A percentile compares a stretch with the other conserved stretches of the same genome.
Evolutionary conservation across 2,329 filamentous ascomycete genomes (phyloP).

Genomic region (Gremmenia infestans): DNA sequence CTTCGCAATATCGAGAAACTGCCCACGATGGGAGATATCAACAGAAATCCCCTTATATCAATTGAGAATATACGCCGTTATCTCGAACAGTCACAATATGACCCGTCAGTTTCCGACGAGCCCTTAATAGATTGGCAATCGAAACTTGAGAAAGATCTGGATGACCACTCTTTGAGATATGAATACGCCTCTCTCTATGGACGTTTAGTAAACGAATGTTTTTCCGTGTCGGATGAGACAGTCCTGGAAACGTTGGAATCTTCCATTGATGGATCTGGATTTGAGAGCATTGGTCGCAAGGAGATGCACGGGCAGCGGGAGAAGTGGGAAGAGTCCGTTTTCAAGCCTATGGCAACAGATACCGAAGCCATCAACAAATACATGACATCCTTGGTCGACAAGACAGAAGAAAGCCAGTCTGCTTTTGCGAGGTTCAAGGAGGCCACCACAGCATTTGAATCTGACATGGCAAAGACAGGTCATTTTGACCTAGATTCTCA

Average conservation of each 20-base stretch:
- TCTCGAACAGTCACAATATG: slow-evolving; percentile 46
- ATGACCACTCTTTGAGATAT: slow-evolving; percentile 45
- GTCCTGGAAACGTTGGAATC: slow-evolving; percentile 5
- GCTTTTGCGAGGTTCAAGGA: not conserved
- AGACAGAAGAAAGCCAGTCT: slow-evolving; percentile 6
- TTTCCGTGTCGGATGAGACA: slow-evolving; percentile 35
- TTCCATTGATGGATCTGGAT: slow-evolving; percentile 18
- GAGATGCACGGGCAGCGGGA: slow-evolving; percentile 51
- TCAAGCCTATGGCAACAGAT: slow-evolving; percentile 41
- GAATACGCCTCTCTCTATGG: slow-evolving; percentile 52
- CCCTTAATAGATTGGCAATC: slow-evolving; percentile 42
- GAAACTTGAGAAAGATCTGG: slow-evolving; percentile 42
- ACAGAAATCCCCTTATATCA: slow-evolving; percentile 21
- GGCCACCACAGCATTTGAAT: slow-evolving; percentile 35
- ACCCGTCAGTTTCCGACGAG: slow-evolving; percentile 44
- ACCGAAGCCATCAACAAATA: slow-evolving; percentile 40
- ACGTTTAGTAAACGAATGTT: slow-evolving; percentile 48
- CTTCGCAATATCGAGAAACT: slow-evolving; percentile 34
- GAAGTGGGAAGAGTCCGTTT: slow-evolving; percentile 51
- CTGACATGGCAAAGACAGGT: slow-evolving; percentile 1
- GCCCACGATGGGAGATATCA: slow-evolving; percentile 29
- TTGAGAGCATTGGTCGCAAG: slow-evolving; percentile 45
- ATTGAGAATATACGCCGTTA: slow-evolving; percentile 42
- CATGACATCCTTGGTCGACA: slow-evolving; percentile 33
- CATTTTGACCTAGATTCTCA: slow-evolving; percentile 39